A percentile compares a stretch with the other conserved stretches of the same genome.
These are phyloP conservation scores for Trichoderma semiorbis DNA, from an alignment of 2,329 filamentous ascomycete species.

Conservation along the genomic window DNA sequence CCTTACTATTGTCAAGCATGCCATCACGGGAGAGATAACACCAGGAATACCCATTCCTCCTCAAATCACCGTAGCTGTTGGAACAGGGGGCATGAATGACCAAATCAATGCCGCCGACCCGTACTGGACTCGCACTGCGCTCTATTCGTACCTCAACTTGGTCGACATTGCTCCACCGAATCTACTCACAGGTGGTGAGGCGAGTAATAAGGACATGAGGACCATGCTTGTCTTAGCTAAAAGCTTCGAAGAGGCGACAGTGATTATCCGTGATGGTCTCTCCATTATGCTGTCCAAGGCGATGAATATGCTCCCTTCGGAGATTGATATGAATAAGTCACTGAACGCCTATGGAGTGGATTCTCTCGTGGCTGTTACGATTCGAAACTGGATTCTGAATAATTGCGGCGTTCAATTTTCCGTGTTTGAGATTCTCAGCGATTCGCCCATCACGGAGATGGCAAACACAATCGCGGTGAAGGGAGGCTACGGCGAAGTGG, in stretches of 20 bases:
- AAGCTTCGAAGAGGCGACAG: constrained; percentile 29
- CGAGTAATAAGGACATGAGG: constrained; percentile 29
- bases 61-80: constrained; percentile 51
- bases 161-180: constrained; percentile 42
- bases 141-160: constrained; percentile 47
- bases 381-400: constrained; percentile 49
- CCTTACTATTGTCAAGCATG: constrained; percentile 44
- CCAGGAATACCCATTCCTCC: constrained; percentile 35
- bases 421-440: constrained; percentile 47
- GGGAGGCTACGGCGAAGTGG: constrained; percentile 27
- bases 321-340: constrained; percentile 41
- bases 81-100: constrained; percentile 50
- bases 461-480: constrained; percentile 35
- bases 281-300: constrained; percentile 41
- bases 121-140: constrained; percentile 50
- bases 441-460: constrained; percentile 39
- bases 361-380: constrained; percentile 50
- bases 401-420: constrained; percentile 44
- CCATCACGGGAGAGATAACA: constrained; percentile 39
- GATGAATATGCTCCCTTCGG: constrained; percentile 43
- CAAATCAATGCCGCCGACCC: constrained; percentile 53
- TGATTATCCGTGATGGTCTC: constrained; percentile 37
- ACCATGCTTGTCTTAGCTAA: constrained; percentile 31
- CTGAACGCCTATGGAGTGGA: constrained; percentile 50
- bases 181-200: constrained; percentile 22